phyloP scores from a whole-genome alignment of 2,329 filamentous ascomycete genomes.

The Sporothrix pseudoabietina region DNA sequence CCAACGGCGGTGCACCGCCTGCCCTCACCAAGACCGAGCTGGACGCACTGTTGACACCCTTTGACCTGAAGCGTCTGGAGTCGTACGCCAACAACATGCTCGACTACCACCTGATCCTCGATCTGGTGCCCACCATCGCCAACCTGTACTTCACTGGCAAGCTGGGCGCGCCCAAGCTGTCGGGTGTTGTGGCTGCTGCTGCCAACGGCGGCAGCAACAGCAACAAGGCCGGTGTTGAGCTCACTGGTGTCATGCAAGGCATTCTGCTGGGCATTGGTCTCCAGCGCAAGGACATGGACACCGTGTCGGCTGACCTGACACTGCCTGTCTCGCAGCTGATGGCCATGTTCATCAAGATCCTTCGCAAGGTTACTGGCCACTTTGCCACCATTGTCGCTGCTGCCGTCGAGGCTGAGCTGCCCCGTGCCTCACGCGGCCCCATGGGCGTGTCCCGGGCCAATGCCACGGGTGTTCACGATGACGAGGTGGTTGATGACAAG shows the following conservation, averaged over 20 bases:
- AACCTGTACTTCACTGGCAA: constrained; percentile 82
- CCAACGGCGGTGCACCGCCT: constrained; percentile 34
- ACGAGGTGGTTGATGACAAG: constrained; percentile 64
- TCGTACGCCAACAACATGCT: constrained; percentile 96
- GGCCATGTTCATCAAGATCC: constrained; percentile 96
- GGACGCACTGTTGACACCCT: constrained; percentile 78
- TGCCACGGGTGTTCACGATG: constrained; percentile 66
- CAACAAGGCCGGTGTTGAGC: constrained; percentile 54
- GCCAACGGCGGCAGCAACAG: neutral
- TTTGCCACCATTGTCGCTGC: constrained; percentile 75
- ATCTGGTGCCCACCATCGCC: constrained; percentile 82
- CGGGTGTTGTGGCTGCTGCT: constrained; percentile 5
- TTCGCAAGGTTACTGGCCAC: constrained; percentile 80
- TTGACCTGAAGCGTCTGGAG: constrained; percentile 91
- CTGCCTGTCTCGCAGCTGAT: constrained; percentile 77
- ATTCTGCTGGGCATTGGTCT: constrained; percentile 89
- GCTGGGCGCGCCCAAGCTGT: constrained; percentile 50
- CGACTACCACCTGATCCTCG: constrained; percentile 95
- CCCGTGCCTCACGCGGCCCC: constrained; percentile 50
- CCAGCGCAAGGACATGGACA: constrained; percentile 84
- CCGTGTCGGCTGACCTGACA: constrained; percentile 74
- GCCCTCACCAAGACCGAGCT: constrained; percentile 73
- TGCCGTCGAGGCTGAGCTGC: constrained; percentile 69
- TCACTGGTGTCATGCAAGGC: constrained; percentile 81
- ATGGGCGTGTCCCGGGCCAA: constrained; percentile 62